Conservation (phyloP, 306 rosid genomes). For the Trifolium dubium region DNA sequence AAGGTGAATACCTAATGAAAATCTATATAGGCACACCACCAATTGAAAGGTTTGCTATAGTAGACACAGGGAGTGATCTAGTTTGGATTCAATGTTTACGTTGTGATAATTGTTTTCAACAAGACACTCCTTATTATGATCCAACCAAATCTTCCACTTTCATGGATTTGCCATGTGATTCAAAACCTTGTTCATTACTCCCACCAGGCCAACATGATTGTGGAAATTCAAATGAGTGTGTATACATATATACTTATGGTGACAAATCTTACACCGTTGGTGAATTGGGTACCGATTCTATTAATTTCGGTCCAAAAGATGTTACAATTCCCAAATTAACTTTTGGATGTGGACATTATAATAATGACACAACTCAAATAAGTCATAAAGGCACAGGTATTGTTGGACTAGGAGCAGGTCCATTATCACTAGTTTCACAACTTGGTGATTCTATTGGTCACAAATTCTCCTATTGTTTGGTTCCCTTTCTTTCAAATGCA, state of each 20-base stretch:
- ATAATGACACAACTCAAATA: fast-evolving
- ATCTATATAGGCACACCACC: conserved; percentile 43
- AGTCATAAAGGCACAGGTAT: neutral
- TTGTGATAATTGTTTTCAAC: conserved; percentile 13
- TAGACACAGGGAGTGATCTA: conserved; percentile 43
- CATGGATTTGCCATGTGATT: too few species aligned
- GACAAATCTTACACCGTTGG: neutral
- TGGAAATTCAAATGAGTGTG: too few species aligned
- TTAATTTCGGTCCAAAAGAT: neutral
- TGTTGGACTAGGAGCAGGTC: conserved; percentile 44
- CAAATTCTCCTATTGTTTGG: conserved; percentile 40
- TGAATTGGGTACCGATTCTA: conserved; percentile 4
- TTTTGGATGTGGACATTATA: conserved; percentile 34
- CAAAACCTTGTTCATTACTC: too few species aligned
- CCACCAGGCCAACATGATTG: too few species aligned
- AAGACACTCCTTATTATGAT: conserved; percentile 4
- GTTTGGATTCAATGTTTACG: conserved; percentile 43
- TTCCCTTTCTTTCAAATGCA: neutral
- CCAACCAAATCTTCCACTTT: too few species aligned
- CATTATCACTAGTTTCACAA: conserved; percentile 43
- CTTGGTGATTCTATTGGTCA: conserved; percentile 29
- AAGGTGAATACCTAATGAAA: conserved; percentile 28
- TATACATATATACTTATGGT: too few species aligned
- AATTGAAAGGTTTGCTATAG: neutral
- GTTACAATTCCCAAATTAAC: neutral